Evolutionary conservation across 306 rosid species (phyloP).

Genomic region (Nissolia schottii): DNA sequence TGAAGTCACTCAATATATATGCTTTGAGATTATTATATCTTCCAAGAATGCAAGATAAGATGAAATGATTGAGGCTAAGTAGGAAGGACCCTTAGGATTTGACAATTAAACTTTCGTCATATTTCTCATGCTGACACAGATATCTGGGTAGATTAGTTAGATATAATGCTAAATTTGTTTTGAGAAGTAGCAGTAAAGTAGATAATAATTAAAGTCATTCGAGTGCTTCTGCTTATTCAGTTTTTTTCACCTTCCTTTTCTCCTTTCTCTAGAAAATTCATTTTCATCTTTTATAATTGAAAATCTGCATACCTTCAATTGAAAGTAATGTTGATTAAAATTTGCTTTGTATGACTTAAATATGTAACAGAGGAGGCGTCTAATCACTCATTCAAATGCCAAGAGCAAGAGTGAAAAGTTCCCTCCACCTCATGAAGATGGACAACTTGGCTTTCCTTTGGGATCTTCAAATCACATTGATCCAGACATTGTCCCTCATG

Average conservation of each 20-base stretch:
- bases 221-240: neutral
- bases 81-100: slow-evolving; percentile 1
- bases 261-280: neutral
- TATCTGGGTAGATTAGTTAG: neutral
- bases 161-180: neutral
- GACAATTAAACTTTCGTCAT: neutral
- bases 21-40: slow-evolving; percentile 4
- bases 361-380: slow-evolving; percentile 70
- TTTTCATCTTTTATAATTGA: neutral
- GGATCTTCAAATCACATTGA: slow-evolving; percentile 80
- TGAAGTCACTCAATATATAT: neutral
- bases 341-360: slow-evolving; percentile 16
- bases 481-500: slow-evolving; percentile 69
- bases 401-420: slow-evolving; percentile 97
- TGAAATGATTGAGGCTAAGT: neutral
- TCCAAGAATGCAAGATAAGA: neutral
- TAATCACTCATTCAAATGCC: slow-evolving; percentile 74
- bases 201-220: neutral
- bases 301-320: neutral
- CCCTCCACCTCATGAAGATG: slow-evolving; percentile 93
- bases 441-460: slow-evolving; percentile 73
- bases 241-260: neutral
- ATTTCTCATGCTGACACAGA: neutral
- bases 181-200: neutral
- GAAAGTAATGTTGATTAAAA: neutral